A percentile compares a stretch with the other conserved stretches of the same genome.
Evolutionary conservation across 139 green algal genomes (phyloP).

Genomic region (Haematococcus sp.): DNA sequence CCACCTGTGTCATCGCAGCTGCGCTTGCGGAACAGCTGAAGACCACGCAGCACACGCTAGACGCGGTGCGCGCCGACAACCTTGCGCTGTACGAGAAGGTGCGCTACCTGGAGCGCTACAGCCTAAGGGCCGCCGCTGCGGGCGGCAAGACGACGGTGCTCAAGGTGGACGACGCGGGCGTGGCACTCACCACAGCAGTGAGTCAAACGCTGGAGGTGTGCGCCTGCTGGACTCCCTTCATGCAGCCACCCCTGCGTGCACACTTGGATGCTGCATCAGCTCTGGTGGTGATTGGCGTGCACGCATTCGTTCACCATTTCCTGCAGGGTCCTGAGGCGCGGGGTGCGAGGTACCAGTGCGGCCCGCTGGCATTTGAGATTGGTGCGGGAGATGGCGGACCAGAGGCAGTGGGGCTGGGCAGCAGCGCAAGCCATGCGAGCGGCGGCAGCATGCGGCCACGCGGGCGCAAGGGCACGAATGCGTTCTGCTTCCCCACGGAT

Average conservation of each 20-base stretch:
- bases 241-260: too few species aligned
- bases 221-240: too few species aligned
- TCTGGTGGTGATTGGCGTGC: too few species aligned
- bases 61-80: conserved; percentile 36
- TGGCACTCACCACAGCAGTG: conserved; percentile 5
- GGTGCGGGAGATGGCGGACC: background rate
- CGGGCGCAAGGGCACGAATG: background rate
- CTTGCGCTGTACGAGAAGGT: conserved; percentile 55
- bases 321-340: too few species aligned
- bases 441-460: background rate
- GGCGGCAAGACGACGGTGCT: conserved; percentile 8
- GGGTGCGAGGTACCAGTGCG: conserved; percentile 37
- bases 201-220: too few species aligned
- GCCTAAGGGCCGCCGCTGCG: conserved; percentile 9
- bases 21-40: conserved; percentile 22
- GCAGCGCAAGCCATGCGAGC: background rate
- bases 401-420: background rate
- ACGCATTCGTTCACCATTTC: too few species aligned
- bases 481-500: conserved; percentile 10
- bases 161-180: conserved; percentile 22
- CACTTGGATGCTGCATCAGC: too few species aligned
- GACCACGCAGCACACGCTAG: conserved; percentile 20
- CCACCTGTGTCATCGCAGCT: background rate
- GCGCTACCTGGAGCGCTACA: conserved; percentile 51
- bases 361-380: conserved; percentile 39